These are phyloP conservation scores for Heracleum sosnowskyi DNA, from an alignment of 129 eudicot genomes.

Conservation along the genomic window DNA sequence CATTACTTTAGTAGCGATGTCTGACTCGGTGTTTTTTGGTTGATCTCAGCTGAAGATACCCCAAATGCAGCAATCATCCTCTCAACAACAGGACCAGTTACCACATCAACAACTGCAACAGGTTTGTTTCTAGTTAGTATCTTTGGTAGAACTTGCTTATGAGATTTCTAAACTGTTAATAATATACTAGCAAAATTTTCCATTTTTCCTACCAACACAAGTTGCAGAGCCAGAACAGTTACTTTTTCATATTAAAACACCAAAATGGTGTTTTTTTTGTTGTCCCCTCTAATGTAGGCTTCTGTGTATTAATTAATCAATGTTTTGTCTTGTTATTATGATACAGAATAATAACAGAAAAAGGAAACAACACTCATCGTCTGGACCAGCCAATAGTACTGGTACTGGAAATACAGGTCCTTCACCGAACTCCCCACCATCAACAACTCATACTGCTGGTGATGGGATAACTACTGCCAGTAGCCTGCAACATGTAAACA, in stretches of 20 bases:
- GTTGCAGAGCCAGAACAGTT: background rate
- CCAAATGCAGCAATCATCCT: constrained; percentile 82
- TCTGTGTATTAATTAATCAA: background rate
- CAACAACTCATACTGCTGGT: constrained; percentile 92
- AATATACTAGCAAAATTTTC: background rate
- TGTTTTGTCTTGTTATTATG: background rate
- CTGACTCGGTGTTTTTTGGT: constrained; percentile 9
- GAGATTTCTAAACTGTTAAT: background rate
- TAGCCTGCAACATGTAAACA: constrained; percentile 76
- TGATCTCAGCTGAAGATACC: constrained; percentile 66
- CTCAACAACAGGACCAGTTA: constrained; percentile 82
- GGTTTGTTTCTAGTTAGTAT: constrained; percentile 29
- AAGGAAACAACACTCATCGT: constrained; percentile 89
- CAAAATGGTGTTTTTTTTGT: background rate
- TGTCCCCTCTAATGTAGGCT: background rate
- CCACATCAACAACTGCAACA: constrained; percentile 79
- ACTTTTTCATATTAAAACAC: background rate
- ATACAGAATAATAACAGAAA: constrained; percentile 67
- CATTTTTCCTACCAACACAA: background rate
- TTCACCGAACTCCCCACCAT: constrained; percentile 87
- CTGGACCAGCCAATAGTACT: constrained; percentile 94
- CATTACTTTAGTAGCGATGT: background rate
- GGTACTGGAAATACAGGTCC: constrained; percentile 97
- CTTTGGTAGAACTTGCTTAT: background rate
- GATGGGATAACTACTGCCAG: constrained; percentile 71